These are phyloP conservation scores for Debaryomyces udenii DNA, from an alignment of 1,139 yeast species.

Conservation along the genomic window DNA sequence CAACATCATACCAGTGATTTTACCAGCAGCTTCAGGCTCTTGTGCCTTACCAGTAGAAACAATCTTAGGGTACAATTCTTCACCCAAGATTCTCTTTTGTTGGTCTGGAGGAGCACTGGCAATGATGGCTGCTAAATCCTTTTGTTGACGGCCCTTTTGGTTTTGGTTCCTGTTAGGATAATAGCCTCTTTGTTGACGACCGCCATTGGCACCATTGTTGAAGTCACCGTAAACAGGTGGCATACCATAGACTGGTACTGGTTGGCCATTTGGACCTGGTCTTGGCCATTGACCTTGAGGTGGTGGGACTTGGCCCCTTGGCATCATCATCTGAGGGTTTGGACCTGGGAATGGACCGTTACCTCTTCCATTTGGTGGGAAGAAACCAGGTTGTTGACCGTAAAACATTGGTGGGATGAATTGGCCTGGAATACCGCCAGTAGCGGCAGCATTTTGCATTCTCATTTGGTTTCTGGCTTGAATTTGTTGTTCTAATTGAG, in stretches of 20 bases:
- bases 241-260: slow-evolving; percentile 77
- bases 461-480: slow-evolving; percentile 99
- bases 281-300: slow-evolving; percentile 78
- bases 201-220: slow-evolving; percentile 42
- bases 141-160: slow-evolving; percentile 39
- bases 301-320: slow-evolving; percentile 72
- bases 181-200: slow-evolving; percentile 44
- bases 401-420: slow-evolving; percentile 95
- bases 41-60: slow-evolving; percentile 83
- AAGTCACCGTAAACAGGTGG: slow-evolving; percentile 76
- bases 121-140: slow-evolving; percentile 60
- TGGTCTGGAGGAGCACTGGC: slow-evolving; percentile 77
- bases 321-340: slow-evolving; percentile 89
- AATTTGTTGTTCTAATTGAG: slow-evolving; percentile 96
- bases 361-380: slow-evolving; percentile 82
- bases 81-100: slow-evolving; percentile 97
- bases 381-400: slow-evolving; percentile 83
- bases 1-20: slow-evolving; percentile 98
- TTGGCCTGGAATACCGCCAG: slow-evolving; percentile 92
- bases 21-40: slow-evolving; percentile 96
- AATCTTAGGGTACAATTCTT: slow-evolving; percentile 94
- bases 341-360: slow-evolving; percentile 83
- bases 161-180: slow-evolving; percentile 48
- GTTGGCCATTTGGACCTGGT: slow-evolving; percentile 81
- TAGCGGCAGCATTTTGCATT: slow-evolving; percentile 90